Base-by-base conservation (phyloP, 306 rosid species). In the Geum urbanum region DNA sequence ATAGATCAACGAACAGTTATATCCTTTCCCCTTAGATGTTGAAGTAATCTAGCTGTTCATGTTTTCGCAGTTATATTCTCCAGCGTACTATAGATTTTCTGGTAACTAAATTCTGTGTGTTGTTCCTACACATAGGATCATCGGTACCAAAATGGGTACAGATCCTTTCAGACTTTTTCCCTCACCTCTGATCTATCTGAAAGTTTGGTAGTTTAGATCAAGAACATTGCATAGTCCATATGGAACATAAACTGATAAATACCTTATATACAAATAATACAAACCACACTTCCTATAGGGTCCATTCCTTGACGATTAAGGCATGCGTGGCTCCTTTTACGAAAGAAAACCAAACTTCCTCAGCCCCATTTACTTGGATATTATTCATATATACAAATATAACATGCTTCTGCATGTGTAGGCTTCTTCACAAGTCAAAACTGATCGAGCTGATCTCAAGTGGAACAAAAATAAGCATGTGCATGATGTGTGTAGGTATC, bases 321-420 rank as follows among this genome's bases (percentile, higher is more conserved):
- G 63, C 52, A 69, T 54, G 24, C 8, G 14, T 22, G 65, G 54
- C 15, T 65, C 65, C 0, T 22, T 7, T 2, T 7, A 60, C 9
- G 2, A 41, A 54, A 48, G 41, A 14, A 54, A 41, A 41, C 64
- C 64, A 22, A 69, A 11, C 49, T 15, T 8, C 32, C 24, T 11
- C 47, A 8, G 52, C 41, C 39, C 7, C 19, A 70, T 70, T 24
- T 44, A 13, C 63, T 57, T 57, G 5, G 4, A 56, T 32, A 24
- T 0, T 18, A 19, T 58, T 8, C 63, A 32, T 58, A 16, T 58
- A 27, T 54, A 15, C 53, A 66, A 58, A 20, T 67, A 43, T 55
- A 63, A 68, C 62, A 55, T 12, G 56, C 75, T 45, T 56, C 75
- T 68, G 63, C 67, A 62, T 49, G 75, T 53, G 51, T 35, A 37